Evolutionary conservation across 2,329 filamentous ascomycete species (phyloP), one percentile per base, ranked within the genome.

Genomic region (Aspergillus eucalypticola): DNA sequence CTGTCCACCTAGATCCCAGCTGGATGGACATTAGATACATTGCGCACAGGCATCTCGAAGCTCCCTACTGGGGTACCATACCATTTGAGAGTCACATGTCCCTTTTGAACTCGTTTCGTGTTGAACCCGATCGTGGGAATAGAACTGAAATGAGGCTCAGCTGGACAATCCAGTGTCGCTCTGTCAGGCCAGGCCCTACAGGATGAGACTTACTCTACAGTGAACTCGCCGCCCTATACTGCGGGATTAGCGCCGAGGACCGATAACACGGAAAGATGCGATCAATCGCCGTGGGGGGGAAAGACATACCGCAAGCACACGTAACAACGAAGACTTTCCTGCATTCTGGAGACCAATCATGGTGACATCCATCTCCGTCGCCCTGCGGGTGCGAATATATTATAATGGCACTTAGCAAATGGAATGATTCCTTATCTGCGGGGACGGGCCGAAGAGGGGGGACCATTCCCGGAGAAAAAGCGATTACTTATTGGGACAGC

Each of bases 121-220:
- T 98, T 99, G 83, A 98, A 98, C 67, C 95, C 95, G 71, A 99
- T 94, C 15, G 95, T 99, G 63, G 95, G 95, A 76, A 98, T 97
- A 67, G 94, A 96, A 83, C 94, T 98, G 82, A 79, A 51, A 58
- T 58, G 38, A 58, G 62, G 49, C 41, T 66, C 64, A 58, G 62
- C 64, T 66, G 52, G 61, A 60, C n/a, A 58, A 55, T n/a, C 8
- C 25, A 53, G 29, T 39, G 38, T 41, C 54, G 46, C 49, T 32
- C 38, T 48, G 46, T 44, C 32, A 50, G 41, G 44, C 60, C 39
- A 51, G 27, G 54, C 38, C 48, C 61, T 59, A 64, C 58, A 53
- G 48, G 51, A 54, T 32, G 56, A 38, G 66, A 86, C 92, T 84
- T 92, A 98, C 93, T 99, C 95, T 79, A 97, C 89, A 66, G 94